These are phyloP conservation scores for Sordaria brevicollis DNA, from an alignment of 495 filamentous ascomycete genomes.

Conservation along the genomic window DNA sequence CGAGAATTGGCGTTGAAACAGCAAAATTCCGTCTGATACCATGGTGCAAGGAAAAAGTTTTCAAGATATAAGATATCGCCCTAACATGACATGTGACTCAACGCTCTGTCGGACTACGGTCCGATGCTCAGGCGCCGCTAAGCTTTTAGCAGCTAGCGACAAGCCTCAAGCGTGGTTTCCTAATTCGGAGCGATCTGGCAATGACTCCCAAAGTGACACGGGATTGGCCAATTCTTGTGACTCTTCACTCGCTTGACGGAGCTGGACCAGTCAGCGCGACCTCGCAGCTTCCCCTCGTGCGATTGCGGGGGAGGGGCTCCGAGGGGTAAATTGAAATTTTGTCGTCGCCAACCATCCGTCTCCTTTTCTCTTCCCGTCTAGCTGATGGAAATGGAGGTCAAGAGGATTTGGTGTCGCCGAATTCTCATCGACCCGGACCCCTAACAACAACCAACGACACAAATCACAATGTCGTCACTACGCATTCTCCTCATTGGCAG, in stretches of 20 bases:
- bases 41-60: background rate
- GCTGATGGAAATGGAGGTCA: constrained; percentile 1
- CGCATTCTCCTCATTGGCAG: constrained; percentile 80
- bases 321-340: constrained; percentile 8
- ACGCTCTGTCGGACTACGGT: background rate
- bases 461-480: constrained; percentile 22
- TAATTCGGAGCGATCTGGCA: background rate
- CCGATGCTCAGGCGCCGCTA: background rate
- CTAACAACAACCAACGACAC: background rate
- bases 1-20: too few species aligned
- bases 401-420: background rate
- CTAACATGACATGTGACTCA: background rate
- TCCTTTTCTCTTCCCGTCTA: constrained; percentile 6
- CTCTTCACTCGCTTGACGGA: background rate
- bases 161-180: background rate
- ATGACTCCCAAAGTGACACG: background rate
- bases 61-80: background rate
- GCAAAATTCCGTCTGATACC: too few species aligned
- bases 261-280: background rate
- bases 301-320: constrained; percentile 26
- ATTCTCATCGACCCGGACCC: background rate
- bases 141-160: background rate
- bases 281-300: background rate
- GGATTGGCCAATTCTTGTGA: background rate
- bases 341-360: constrained; percentile 14